Base-by-base conservation (phyloP, 371 early-diverging fungal genomes). In the Choanephora cucurbitarum region DNA sequence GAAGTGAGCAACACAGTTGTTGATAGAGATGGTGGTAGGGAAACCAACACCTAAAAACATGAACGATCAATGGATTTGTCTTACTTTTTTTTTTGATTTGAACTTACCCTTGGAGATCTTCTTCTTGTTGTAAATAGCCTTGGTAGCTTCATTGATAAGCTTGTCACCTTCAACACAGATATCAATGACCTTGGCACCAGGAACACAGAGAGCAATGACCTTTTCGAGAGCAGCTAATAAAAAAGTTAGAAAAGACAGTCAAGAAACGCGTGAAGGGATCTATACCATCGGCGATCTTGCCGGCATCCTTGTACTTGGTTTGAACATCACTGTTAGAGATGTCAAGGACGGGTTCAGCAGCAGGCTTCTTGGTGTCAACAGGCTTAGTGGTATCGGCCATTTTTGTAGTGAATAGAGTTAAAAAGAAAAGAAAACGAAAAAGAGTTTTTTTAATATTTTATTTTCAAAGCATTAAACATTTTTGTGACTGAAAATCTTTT, bases 21-120 rank as follows among this genome's bases (percentile, higher is more conserved):
- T 95, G 57, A 93, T 80, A 33, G 88, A 88, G 50, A 96, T 68
- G 57, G 86, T 83, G 47, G 95, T 94, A 22, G 97, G 95, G 79
- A 91, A 91, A 58, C 93, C 90, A 67, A 94, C 79, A 66, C 95
- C 96, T 87, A n/a, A n/a, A n/a, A n/a, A n/a, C n/a, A n/a, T n/a
- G n/a, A n/a, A n/a, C n/a, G n/a, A n/a, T n/a, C n/a, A n/a, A n/a
- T n/a, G n/a, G n/a, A n/a, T n/a, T n/a, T n/a, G n/a, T n/a, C n/a
- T n/a, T n/a, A n/a, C n/a, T n/a, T n/a, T n/a, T n/a, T n/a, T n/a
- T n/a, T n/a, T n/a, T n/a, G n/a, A n/a, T 42, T 7, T 5, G 7
- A 28, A 46, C 43, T 51, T 83, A 85, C 87, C 88, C 79, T 89
- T 90, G 69, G 73, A 54, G 56, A 84, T 72, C 73, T 81, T 82